Evolutionary conservation across 1,284 basidiomycete species (phyloP), one percentile per base, ranked within the genome.

Genomic region (Ceratobasidium sp.): DNA sequence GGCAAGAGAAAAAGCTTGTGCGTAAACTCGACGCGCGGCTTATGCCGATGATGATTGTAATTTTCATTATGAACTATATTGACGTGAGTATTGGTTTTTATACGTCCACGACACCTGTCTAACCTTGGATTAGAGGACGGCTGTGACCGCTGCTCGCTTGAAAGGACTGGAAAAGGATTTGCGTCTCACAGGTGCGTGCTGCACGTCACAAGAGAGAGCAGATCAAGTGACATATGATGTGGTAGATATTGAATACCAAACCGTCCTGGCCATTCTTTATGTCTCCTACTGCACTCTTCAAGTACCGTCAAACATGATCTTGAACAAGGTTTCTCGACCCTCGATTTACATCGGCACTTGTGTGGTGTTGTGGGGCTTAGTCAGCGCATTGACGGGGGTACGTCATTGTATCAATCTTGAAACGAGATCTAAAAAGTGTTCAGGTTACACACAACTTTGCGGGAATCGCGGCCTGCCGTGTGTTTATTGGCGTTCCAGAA

Each of bases 211-310:
- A 4, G 16, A 52, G 14, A 3, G 16, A 18, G 6, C 45, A 5
- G 41, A 48, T 53, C 61, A 36, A n/a, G n/a, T n/a, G n/a, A n/a
- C n/a, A n/a, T n/a, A n/a, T n/a, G n/a, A 23, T 55, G 12, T 43
- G 34, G 14, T 34, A 64, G 21, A 32, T 30, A 53, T 65, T 48
- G 84, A 93, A 77, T 93, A 92, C 79, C 85, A 88, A 16, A 91
- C 89, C 0, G 80, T 92, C 28, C 80, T 94, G 30, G 88, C 88
- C 28, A 87, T 93, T 73, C 85, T 94, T 45, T 93, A 92, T 77
- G 86, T 92, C 57, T 91, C 90, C 10, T 73, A 48, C 30, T 55
- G 48, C 28, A 53, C 50, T 23, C 60, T 30, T 39, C 36, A 72
- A 64, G 36, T 74, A 26, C 73, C 73, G 4, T 73, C 72, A 6